Evolutionary conservation across 805 yeast genomes (phyloP).

Genomic region (Candida palmyrensis): DNA sequence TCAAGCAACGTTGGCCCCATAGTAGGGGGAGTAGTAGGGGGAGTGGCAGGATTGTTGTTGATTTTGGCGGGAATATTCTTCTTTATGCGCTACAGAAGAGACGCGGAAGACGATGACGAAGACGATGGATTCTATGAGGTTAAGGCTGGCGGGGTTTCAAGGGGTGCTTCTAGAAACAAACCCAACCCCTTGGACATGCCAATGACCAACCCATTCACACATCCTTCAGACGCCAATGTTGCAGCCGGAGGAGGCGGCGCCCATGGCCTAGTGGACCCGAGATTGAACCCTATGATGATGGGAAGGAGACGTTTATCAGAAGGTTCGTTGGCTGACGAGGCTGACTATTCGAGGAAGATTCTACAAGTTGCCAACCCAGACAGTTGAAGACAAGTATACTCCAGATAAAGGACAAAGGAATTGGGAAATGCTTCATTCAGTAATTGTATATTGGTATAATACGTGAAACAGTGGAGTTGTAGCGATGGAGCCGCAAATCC

Average conservation of each 20-base stretch:
- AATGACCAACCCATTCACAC: conserved; percentile 57
- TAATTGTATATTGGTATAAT: no score
- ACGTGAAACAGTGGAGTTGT: no score
- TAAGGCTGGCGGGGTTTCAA: conserved; percentile 8
- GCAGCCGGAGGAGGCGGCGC: conserved; percentile 13
- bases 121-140: conserved; percentile 33
- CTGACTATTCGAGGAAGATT: conserved; percentile 75
- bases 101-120: conserved; percentile 29
- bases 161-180: conserved; percentile 16
- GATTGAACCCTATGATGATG: conserved; percentile 69
- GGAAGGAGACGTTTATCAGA: conserved; percentile 82
- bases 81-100: conserved; percentile 23
- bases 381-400: conserved; percentile 19
- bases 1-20: conserved; percentile 31
- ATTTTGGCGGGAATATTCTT: conserved; percentile 23
- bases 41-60: conserved; percentile 26
- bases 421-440: no score
- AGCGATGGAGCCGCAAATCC: no score
- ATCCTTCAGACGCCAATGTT: conserved; percentile 46
- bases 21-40: conserved; percentile 44
- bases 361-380: conserved; percentile 89
- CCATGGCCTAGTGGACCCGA: conserved; percentile 43
- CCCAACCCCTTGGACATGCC: conserved; percentile 33
- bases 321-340: conserved; percentile 83
- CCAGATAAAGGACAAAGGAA: neutral